These are phyloP conservation scores for Parasitella parasitica DNA, from an alignment of 371 early-diverging fungal species.

Conservation along the genomic window DNA sequence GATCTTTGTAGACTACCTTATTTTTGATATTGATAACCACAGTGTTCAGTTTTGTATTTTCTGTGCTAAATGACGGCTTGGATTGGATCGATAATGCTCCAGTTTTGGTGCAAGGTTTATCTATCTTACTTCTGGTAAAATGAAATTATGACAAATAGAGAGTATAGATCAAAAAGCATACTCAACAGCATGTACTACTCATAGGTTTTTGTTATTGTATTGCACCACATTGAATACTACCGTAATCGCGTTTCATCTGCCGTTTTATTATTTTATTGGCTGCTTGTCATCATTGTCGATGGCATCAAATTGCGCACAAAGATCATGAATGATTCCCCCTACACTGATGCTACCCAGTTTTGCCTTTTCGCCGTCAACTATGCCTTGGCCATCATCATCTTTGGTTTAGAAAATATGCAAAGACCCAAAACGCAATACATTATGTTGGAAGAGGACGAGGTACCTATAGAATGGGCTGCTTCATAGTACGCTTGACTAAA, in stretches of 20 bases:
- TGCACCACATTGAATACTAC: slow-evolving; percentile 71
- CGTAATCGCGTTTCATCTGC: slow-evolving; percentile 67
- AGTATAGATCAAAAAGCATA: not conserved
- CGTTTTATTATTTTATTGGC: slow-evolving; percentile 78
- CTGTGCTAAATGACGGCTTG: slow-evolving; percentile 8
- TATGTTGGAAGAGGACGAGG: slow-evolving; percentile 55
- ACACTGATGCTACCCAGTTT: slow-evolving; percentile 41
- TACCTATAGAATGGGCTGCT: too few species aligned
- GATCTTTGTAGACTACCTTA: slow-evolving; percentile 24
- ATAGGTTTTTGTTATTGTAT: slow-evolving; percentile 52
- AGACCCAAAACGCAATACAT: slow-evolving; percentile 64
- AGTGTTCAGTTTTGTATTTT: slow-evolving; percentile 7
- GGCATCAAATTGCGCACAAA: slow-evolving; percentile 64
- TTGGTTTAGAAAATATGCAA: slow-evolving; percentile 62
- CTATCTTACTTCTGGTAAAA: slow-evolving; percentile 37
- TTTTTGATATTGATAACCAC: slow-evolving; percentile 27
- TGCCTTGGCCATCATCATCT: slow-evolving; percentile 49
- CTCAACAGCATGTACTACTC: not conserved
- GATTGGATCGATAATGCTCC: slow-evolving; percentile 44
- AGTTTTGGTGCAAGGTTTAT: slow-evolving; percentile 25
- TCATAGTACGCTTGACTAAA: too few species aligned
- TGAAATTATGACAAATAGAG: not conserved
- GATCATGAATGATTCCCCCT: slow-evolving; percentile 32
- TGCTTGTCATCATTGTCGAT: slow-evolving; percentile 52
- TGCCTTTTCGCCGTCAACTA: slow-evolving; percentile 33